A percentile compares a stretch with the other conserved stretches of the same genome.
phyloP scores from a whole-genome alignment of 2,329 filamentous ascomycete genomes.

The Colletotrichum noveboracense region DNA sequence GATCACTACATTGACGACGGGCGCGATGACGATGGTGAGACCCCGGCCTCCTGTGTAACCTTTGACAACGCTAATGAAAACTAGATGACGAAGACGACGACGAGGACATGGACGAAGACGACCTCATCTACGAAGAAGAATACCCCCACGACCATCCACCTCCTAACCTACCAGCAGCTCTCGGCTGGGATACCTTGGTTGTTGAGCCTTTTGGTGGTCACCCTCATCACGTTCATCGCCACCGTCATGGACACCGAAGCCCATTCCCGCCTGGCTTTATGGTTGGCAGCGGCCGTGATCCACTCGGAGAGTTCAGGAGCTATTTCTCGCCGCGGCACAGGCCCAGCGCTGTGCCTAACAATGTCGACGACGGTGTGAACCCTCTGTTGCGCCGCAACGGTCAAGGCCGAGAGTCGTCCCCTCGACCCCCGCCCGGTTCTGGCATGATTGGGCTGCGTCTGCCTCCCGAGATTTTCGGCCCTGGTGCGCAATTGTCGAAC shows the following conservation, averaged over 20 bases:
- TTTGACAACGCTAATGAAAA: constrained; percentile 26
- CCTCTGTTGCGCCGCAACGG: constrained; percentile 77
- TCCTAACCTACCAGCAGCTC: constrained; percentile 47
- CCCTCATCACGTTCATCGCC: constrained; percentile 53
- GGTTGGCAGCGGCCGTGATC: constrained; percentile 60
- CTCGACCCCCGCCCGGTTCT: constrained; percentile 53
- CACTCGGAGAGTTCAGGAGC: constrained; percentile 53
- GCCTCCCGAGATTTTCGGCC: constrained; percentile 49
- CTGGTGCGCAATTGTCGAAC: constrained; percentile 42
- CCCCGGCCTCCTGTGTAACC: neutral
- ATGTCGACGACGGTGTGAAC: constrained; percentile 82
- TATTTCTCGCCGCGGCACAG: constrained; percentile 59
- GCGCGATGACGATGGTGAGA: constrained; percentile 64
- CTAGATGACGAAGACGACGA: constrained; percentile 40
- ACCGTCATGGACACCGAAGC: constrained; percentile 59
- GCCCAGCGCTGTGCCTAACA: constrained; percentile 56
- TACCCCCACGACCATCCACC: constrained; percentile 56
- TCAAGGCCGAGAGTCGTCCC: constrained; percentile 47
- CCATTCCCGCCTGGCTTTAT: constrained; percentile 64
- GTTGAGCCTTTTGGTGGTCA: constrained; percentile 55
- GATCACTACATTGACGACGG: constrained; percentile 60
- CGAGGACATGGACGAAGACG: constrained; percentile 68
- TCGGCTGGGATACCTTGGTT: constrained; percentile 64
- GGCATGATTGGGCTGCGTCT: constrained; percentile 60
- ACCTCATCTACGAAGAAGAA: constrained; percentile 66